Percentiles rank a stretch among this genome's conserved stretches.
Evolutionary conservation across 2,329 filamentous ascomycete genomes (phyloP).

Genomic region (Arthroderma sp.): DNA sequence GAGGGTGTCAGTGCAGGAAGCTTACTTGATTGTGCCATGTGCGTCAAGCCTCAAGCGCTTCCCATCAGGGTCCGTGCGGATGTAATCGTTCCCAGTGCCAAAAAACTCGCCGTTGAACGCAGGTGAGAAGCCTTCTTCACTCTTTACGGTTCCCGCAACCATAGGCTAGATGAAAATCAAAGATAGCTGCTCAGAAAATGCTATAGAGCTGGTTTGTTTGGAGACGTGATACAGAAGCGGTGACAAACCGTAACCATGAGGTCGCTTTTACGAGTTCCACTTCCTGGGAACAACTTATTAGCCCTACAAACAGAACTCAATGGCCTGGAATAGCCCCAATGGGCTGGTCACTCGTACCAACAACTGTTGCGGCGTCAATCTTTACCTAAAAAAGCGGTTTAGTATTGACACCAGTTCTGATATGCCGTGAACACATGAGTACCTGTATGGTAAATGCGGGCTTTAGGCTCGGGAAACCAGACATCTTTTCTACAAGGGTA

Average conservation of each 20-base stretch:
- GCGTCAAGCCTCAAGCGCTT: constrained; percentile 29
- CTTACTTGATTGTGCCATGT: constrained; percentile 28
- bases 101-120: constrained; percentile 25
- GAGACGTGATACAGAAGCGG: neutral
- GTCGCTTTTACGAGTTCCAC: constrained; percentile 21
- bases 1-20: neutral
- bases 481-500: constrained; percentile 14
- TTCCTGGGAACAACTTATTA: constrained; percentile 15
- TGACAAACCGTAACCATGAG: constrained; percentile 26
- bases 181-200: neutral
- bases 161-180: constrained; percentile 21
- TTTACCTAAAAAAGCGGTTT: constrained; percentile 15
- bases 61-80: constrained; percentile 28
- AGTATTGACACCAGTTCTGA: neutral
- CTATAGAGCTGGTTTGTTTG: neutral
- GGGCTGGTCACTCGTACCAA: constrained; percentile 17
- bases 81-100: constrained; percentile 30
- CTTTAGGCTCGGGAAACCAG: constrained; percentile 25
- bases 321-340: too few relatives aligned
- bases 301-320: too few relatives aligned
- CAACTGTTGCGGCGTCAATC: constrained; percentile 17
- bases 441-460: constrained; percentile 30
- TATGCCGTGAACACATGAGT: constrained; percentile 4
- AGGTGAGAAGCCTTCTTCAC: constrained; percentile 23
- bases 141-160: constrained; percentile 23